Percentiles rank a stretch among this genome's conserved stretches.
These are phyloP conservation scores for Flaveria bidentis DNA, from an alignment of 129 eudicot species.

Conservation along the genomic window DNA sequence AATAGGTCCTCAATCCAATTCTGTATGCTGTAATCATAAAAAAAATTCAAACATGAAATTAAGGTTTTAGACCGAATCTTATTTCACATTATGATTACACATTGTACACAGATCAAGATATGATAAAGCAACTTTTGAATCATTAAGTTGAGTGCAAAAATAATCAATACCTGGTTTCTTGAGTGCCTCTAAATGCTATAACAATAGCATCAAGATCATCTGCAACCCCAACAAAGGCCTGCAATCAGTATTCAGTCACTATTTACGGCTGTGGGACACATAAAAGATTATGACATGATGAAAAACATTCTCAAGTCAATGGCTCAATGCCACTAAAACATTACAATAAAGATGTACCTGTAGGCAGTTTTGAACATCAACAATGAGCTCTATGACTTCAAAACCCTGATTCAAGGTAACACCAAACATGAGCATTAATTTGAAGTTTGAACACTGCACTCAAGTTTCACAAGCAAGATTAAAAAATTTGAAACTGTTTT, in stretches of 20 bases:
- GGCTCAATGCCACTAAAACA: constrained; percentile 6
- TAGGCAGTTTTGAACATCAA: constrained; percentile 82
- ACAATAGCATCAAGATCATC: constrained; percentile 73
- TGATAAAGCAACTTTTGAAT: not conserved
- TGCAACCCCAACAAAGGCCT: constrained; percentile 97
- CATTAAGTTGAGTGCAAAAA: constrained; percentile 6
- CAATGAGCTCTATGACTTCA: constrained; percentile 82
- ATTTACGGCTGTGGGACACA: constrained; percentile 9
- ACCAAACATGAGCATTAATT: constrained; percentile 14
- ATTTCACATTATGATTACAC: not conserved
- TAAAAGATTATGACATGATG: not conserved
- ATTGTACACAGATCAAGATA: not conserved
- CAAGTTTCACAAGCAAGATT: constrained; percentile 10
- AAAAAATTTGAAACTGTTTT: not conserved
- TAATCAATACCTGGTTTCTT: constrained; percentile 62
- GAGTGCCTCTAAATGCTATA: constrained; percentile 97
- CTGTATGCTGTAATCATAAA: constrained; percentile 55
- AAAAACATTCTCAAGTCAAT: constrained; percentile 9
- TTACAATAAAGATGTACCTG: constrained; percentile 55
- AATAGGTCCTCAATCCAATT: constrained; percentile 93
- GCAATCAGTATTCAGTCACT: constrained; percentile 30
- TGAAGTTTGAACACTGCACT: constrained; percentile 6
- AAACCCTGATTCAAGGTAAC: constrained; percentile 58
- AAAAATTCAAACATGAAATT: not conserved
- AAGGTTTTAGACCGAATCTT: not conserved